phyloP scores from a whole-genome alignment of 1,139 yeast species.

The Ashbya aceris region DNA sequence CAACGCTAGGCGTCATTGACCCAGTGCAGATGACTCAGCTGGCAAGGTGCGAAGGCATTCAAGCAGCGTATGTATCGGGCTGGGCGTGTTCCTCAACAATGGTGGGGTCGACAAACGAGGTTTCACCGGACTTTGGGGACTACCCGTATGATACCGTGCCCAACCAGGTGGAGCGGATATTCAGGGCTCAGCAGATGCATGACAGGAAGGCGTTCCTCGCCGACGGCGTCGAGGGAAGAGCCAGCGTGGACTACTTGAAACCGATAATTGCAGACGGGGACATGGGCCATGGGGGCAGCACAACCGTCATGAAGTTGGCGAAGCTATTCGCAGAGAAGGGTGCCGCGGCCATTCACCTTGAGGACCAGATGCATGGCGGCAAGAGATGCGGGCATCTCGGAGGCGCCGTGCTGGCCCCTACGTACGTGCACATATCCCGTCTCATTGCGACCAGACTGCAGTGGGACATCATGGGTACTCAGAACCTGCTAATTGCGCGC shows the following conservation, averaged over 20 bases:
- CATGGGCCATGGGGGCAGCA: constrained; percentile 61
- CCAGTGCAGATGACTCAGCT: constrained; percentile 55
- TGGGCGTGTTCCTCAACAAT: constrained; percentile 49
- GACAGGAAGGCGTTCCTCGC: constrained; percentile 45
- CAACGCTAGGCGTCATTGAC: constrained; percentile 54
- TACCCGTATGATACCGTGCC: constrained; percentile 63
- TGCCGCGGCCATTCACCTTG: constrained; percentile 56
- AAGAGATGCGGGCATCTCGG: constrained; percentile 59
- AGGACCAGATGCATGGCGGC: constrained; percentile 58
- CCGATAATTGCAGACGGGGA: constrained; percentile 63
- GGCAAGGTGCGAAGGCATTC: constrained; percentile 39
- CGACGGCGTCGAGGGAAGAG: constrained; percentile 22
- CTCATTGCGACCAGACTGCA: constrained; percentile 53
- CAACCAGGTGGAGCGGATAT: constrained; percentile 50
- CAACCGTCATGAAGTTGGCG: constrained; percentile 55
- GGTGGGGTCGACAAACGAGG: constrained; percentile 49
- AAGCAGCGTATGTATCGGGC: constrained; percentile 53
- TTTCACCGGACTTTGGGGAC: constrained; percentile 54
- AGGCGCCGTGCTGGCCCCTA: constrained; percentile 56
- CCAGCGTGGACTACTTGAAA: constrained; percentile 40
- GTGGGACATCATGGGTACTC: constrained; percentile 56
- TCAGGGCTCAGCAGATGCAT: constrained; percentile 50
- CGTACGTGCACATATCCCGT: constrained; percentile 47
- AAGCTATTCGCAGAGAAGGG: constrained; percentile 57
- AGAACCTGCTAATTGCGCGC: constrained; percentile 50